These are phyloP conservation scores for Nakataea oryzae DNA, from an alignment of 2,329 filamentous ascomycete species.

Conservation along the genomic window DNA sequence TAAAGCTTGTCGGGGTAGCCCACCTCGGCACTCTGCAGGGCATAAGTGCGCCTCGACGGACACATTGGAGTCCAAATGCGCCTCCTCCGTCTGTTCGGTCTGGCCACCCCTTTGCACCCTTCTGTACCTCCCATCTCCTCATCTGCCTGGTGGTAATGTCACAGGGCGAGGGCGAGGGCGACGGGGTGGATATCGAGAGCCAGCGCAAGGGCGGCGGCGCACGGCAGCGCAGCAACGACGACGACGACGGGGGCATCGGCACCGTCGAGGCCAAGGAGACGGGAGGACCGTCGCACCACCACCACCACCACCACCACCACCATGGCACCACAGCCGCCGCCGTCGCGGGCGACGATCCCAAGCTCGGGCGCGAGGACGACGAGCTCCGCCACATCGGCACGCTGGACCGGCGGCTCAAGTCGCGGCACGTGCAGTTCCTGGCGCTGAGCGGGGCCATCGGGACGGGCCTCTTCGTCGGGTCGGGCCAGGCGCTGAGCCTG, in stretches of 20 bases:
- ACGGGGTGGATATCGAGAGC: background rate
- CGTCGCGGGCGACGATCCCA: background rate
- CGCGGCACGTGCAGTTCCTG: constrained; percentile 35
- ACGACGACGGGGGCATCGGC: background rate
- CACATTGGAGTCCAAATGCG: too few species aligned
- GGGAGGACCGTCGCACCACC: background rate
- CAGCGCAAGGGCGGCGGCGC: background rate
- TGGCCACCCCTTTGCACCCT: too few species aligned
- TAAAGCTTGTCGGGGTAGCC: too few species aligned
- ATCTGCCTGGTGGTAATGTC: background rate
- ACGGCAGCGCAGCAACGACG: background rate
- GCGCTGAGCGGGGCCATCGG: constrained; percentile 37
- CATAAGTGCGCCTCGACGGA: too few species aligned
- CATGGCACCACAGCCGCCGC: too few species aligned
- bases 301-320: too few species aligned
- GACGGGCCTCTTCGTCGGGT: constrained; percentile 37
- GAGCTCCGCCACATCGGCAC: constrained; percentile 8
- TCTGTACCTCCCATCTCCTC: too few species aligned
- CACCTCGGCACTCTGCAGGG: too few species aligned
- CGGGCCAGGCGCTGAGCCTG: constrained; percentile 27
- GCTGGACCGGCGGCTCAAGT: constrained; percentile 20
- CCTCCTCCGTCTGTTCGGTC: too few species aligned
- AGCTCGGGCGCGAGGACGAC: background rate
- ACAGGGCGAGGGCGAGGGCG: background rate
- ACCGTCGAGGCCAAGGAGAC: background rate